A percentile compares a stretch with the other conserved stretches of the same genome.
These are phyloP conservation scores for Theobroma grandiflorum DNA, from an alignment of 441 rosid species.

Conservation along the genomic window DNA sequence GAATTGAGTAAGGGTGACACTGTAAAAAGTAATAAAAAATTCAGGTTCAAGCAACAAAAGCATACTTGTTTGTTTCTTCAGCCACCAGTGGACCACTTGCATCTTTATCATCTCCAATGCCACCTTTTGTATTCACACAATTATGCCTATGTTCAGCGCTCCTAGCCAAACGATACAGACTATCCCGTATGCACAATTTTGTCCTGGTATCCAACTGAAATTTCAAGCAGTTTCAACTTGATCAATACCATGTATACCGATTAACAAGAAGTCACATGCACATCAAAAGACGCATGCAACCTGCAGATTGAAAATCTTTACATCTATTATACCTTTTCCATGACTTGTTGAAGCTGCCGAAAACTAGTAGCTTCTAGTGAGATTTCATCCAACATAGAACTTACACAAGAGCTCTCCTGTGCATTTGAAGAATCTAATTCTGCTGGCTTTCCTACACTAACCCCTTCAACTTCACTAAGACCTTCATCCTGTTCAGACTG, in stretches of 20 bases:
- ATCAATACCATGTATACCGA: constrained; percentile 21
- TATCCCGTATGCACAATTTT: constrained; percentile 90
- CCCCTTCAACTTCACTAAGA: constrained; percentile 55
- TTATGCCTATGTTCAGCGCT: constrained; percentile 88
- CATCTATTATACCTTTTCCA: constrained; percentile 65
- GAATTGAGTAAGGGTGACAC: not conserved
- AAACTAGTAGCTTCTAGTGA: constrained; percentile 85
- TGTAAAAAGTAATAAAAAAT: not conserved
- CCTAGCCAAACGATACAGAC: constrained; percentile 87
- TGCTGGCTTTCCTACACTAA: constrained; percentile 39
- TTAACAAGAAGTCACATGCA: not conserved
- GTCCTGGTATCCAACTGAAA: constrained; percentile 88
- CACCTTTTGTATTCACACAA: constrained; percentile 48
- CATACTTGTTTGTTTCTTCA: constrained; percentile 74
- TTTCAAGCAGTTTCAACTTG: constrained; percentile 39
- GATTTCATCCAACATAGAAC: constrained; percentile 69
- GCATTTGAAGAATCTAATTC: constrained; percentile 58
- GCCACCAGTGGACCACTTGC: constrained; percentile 41
- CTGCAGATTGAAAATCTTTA: not conserved
- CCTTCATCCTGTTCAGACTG: constrained; percentile 47
- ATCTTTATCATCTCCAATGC: constrained; percentile 49
- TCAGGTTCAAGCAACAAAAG: not conserved
- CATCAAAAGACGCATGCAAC: not conserved
- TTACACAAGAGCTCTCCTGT: constrained; percentile 67
- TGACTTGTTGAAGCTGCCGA: constrained; percentile 84